Percentiles rank a stretch among this genome's conserved stretches.
These are phyloP conservation scores for Diversispora eburnea DNA, from an alignment of 192 early-diverging fungal species.

Conservation along the genomic window DNA sequence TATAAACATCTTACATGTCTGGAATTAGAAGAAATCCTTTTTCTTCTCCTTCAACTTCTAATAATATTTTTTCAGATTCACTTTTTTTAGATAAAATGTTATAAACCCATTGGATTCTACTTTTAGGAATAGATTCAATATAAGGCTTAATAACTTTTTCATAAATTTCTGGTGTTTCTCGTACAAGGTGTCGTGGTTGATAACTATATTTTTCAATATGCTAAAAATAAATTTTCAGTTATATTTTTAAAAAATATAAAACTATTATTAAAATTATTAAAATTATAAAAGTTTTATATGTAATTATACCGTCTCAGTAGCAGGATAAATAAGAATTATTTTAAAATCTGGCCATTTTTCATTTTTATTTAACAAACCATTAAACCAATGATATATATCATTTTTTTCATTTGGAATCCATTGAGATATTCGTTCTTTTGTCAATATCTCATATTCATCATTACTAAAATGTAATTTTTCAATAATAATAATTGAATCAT, in stretches of 20 bases:
- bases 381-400: slow-evolving; percentile 70
- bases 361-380: slow-evolving; percentile 31
- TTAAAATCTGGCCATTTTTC: slow-evolving; percentile 48
- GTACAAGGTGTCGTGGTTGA: slow-evolving; percentile 56
- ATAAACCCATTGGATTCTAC: slow-evolving; percentile 71
- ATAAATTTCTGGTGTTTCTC: slow-evolving; percentile 65
- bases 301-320: slow-evolving; percentile 46
- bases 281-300: not conserved
- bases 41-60: slow-evolving; percentile 52
- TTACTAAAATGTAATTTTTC: slow-evolving; percentile 50
- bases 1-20: slow-evolving; percentile 51
- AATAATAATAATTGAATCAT: slow-evolving; percentile 39
- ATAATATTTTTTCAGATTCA: slow-evolving; percentile 64
- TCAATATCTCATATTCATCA: slow-evolving; percentile 31
- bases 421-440: slow-evolving; percentile 31
- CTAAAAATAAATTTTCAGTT: slow-evolving; percentile 28
- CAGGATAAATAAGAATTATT: slow-evolving; percentile 60
- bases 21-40: slow-evolving; percentile 73
- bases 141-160: slow-evolving; percentile 48
- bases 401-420: slow-evolving; percentile 51
- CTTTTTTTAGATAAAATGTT: slow-evolving; percentile 66
- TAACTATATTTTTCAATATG: slow-evolving; percentile 71
- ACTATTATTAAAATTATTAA: not conserved
- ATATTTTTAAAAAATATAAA: slow-evolving; percentile 16
- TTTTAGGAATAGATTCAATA: slow-evolving; percentile 57